A percentile compares a stretch with the other conserved stretches of the same genome.
These are phyloP conservation scores for Metarhizium robertsii DNA, from an alignment of 2,329 filamentous ascomycete genomes.

Conservation along the genomic window DNA sequence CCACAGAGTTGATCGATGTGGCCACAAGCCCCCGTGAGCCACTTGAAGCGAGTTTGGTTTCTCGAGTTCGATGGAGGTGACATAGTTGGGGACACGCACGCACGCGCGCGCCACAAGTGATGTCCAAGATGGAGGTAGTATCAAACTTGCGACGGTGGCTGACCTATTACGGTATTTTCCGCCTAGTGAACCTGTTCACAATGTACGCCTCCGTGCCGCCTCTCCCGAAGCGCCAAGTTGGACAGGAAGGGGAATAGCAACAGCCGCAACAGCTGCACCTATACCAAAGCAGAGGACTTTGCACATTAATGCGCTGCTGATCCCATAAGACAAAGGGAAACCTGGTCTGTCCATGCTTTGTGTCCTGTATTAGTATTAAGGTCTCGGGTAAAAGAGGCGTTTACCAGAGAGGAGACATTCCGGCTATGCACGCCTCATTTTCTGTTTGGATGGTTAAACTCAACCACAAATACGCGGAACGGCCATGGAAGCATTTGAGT, in stretches of 20 bases:
- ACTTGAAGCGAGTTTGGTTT: not conserved
- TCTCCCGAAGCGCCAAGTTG: slow-evolving; percentile 2
- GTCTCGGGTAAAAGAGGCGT: not conserved
- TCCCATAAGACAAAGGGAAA: not conserved
- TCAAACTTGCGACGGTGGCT: slow-evolving; percentile 1
- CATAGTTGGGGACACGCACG: not conserved
- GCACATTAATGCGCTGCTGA: not conserved
- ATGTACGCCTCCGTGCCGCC: slow-evolving; percentile 6
- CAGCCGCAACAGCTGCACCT: not conserved
- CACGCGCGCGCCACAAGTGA: not conserved
- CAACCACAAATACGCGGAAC: not conserved
- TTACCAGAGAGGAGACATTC: not conserved
- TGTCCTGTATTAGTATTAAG: not conserved
- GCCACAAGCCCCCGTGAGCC: not conserved
- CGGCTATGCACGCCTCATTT: not conserved
- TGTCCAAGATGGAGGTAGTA: not conserved
- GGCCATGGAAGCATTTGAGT: too few relatives aligned
- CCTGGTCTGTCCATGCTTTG: not conserved
- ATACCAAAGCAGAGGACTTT: not conserved
- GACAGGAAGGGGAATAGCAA: not conserved
- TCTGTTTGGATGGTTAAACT: not conserved
- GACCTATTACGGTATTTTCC: slow-evolving; percentile 4
- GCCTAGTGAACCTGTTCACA: slow-evolving; percentile 1
- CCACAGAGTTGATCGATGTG: not conserved
- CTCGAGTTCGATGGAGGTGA: not conserved